Evolutionary conservation across 345 rosid genomes (phyloP).

Genomic region (Dimocarpus longan): DNA sequence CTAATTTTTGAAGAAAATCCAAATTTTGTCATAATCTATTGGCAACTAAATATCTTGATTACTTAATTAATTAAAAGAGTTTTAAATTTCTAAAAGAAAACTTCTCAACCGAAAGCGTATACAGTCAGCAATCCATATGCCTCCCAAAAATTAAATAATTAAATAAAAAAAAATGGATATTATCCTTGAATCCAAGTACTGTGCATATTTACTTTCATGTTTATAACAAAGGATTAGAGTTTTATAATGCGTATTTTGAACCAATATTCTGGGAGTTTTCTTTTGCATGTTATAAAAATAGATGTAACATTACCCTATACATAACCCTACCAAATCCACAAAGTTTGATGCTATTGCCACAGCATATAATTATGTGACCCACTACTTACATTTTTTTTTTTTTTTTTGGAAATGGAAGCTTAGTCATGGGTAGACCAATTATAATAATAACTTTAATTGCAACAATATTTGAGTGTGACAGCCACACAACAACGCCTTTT

Average conservation of each 20-base stretch:
- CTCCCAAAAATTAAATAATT: not conserved
- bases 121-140: not conserved
- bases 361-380: not conserved
- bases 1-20: too few relatives aligned
- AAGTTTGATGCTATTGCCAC: not conserved
- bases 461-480: constrained; percentile 12
- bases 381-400: not conserved
- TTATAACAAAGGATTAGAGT: too few relatives aligned
- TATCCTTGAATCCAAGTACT: too few relatives aligned
- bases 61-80: too few relatives aligned
- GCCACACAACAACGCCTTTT: constrained; percentile 3
- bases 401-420: constrained; percentile 4
- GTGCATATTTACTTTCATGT: too few relatives aligned
- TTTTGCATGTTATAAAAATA: not conserved
- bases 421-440: not conserved
- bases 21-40: too few relatives aligned
- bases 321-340: not conserved
- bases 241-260: too few relatives aligned
- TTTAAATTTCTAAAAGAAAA: not conserved
- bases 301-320: not conserved
- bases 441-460: not conserved
- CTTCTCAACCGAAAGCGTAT: not conserved
- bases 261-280: too few relatives aligned
- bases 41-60: too few relatives aligned
- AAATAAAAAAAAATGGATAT: too few relatives aligned